These are phyloP conservation scores for Agrocybe praecox DNA, from an alignment of 768 basidiomycete species.

Conservation along the genomic window DNA sequence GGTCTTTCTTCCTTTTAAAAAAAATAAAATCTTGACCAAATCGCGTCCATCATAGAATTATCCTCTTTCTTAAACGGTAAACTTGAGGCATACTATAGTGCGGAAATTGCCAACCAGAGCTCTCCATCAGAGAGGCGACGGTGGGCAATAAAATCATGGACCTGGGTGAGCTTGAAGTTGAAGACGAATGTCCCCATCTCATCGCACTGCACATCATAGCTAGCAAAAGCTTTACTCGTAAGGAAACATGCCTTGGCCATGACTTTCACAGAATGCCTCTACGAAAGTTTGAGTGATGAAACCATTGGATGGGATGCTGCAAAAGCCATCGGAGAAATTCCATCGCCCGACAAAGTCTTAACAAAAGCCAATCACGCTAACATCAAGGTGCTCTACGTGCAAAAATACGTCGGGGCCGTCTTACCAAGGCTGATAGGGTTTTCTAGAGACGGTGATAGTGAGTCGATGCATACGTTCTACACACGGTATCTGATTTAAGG, in stretches of 20 bases:
- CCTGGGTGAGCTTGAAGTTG: constrained; percentile 53
- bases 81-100: constrained; percentile 50
- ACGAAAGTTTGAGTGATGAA: constrained; percentile 71
- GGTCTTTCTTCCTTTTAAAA: constrained; percentile 12
- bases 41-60: constrained; percentile 40
- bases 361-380: constrained; percentile 80
- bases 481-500: neutral
- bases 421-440: constrained; percentile 77
- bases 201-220: constrained; percentile 39
- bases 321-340: constrained; percentile 68
- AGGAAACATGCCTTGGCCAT: constrained; percentile 65
- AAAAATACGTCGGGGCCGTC: constrained; percentile 72
- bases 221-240: constrained; percentile 78
- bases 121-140: constrained; percentile 40
- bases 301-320: constrained; percentile 74
- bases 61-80: constrained; percentile 43
- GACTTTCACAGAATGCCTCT: constrained; percentile 61
- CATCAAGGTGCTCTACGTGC: constrained; percentile 74
- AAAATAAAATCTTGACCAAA: neutral
- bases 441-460: constrained; percentile 58
- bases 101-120: constrained; percentile 40
- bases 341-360: constrained; percentile 60
- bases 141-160: constrained; percentile 61
- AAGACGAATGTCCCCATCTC: too few species aligned
- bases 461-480: constrained; percentile 17